A percentile compares a stretch with the other conserved stretches of the same genome.
These are phyloP conservation scores for Claviceps sp. DNA, from an alignment of 2,329 filamentous ascomycete genomes.

Conservation along the genomic window DNA sequence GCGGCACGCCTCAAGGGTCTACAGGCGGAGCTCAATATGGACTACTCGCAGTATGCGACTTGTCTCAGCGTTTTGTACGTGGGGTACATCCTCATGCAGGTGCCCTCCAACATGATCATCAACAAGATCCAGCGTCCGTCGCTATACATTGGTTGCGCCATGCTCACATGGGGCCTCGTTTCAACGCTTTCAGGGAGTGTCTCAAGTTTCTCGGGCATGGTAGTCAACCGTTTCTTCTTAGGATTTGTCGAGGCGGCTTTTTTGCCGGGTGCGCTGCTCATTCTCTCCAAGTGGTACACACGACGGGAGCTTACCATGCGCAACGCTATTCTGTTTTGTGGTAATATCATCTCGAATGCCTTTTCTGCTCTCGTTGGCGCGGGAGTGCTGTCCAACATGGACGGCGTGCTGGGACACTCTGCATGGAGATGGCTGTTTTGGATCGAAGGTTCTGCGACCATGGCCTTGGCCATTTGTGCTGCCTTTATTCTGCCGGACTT, in stretches of 20 bases:
- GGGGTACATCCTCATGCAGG: constrained; percentile 52
- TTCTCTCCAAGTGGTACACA: constrained; percentile 56
- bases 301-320: constrained; percentile 40
- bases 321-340: constrained; percentile 45
- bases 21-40: constrained; percentile 43
- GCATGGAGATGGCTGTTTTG: constrained; percentile 51
- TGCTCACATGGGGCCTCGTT: constrained; percentile 47
- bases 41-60: constrained; percentile 47
- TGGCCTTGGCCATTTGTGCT: constrained; percentile 31
- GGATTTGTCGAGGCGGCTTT: constrained; percentile 53
- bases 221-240: constrained; percentile 43
- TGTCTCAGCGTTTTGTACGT: constrained; percentile 53
- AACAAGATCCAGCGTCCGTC: constrained; percentile 39
- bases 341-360: constrained; percentile 45
- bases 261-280: constrained; percentile 48
- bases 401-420: constrained; percentile 37
- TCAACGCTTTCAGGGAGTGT: constrained; percentile 42
- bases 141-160: constrained; percentile 36
- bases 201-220: constrained; percentile 38
- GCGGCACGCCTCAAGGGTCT: constrained; percentile 52
- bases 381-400: constrained; percentile 45
- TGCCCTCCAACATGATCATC: constrained; percentile 44
- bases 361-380: constrained; percentile 46
- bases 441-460: constrained; percentile 42
- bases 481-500: constrained; percentile 39